Conservation (phyloP, 2,329 filamentous ascomycete genomes). For the Pyrenophora seminiperda region DNA sequence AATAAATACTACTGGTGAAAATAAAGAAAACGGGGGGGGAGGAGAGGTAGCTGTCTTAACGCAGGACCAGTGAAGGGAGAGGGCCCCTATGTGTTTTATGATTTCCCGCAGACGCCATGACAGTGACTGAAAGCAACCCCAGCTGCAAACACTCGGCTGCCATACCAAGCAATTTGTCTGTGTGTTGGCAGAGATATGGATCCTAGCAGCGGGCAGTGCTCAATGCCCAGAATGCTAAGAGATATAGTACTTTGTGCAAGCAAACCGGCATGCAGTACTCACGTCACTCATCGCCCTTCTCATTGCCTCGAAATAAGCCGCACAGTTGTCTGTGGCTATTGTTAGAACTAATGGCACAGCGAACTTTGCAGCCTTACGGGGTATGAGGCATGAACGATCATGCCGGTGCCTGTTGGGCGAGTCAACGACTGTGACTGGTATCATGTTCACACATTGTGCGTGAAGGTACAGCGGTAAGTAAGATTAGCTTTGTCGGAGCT, state of each 20-base stretch:
- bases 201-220: constrained; percentile 3
- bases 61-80: constrained; percentile 1
- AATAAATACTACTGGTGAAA: background rate
- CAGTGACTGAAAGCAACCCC: constrained; percentile 22
- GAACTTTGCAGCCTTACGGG: constrained; percentile 20
- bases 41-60: background rate
- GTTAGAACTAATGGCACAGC: constrained; percentile 24
- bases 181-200: background rate
- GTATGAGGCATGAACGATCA: constrained; percentile 27
- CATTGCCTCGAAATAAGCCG: constrained; percentile 12
- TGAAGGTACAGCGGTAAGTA: constrained; percentile 18
- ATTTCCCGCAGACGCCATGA: constrained; percentile 16
- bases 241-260: constrained; percentile 20
- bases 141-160: constrained; percentile 13
- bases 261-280: constrained; percentile 21
- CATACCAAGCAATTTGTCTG: constrained; percentile 19
- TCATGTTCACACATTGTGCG: constrained; percentile 15
- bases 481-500: constrained; percentile 17
- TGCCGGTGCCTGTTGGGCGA: constrained; percentile 22
- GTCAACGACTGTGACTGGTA: constrained; percentile 12
- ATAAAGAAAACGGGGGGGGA: background rate
- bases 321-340: constrained; percentile 5
- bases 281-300: constrained; percentile 17
- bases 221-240: constrained; percentile 13
- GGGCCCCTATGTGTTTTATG: constrained; percentile 26